Base-by-base conservation (phyloP, 352 stramenopile species). In the Pythium utonaiense region DNA sequence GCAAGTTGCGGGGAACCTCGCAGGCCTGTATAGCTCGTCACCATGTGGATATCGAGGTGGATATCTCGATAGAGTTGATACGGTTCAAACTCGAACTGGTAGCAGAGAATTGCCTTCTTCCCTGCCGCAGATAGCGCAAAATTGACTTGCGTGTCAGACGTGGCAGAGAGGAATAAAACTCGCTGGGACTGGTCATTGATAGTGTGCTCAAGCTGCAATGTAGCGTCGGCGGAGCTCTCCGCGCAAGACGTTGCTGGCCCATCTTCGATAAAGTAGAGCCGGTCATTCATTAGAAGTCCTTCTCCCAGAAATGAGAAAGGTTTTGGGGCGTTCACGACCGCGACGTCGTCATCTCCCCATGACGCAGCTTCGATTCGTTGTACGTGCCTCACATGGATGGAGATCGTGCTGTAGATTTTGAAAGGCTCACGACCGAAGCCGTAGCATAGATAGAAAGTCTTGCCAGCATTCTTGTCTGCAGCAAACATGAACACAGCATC, bases 371-470 rank as follows among this genome's bases (percentile, higher is more conserved):
- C 22, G 3, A 90, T 68, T 1, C 52, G 40, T 14, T 44, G 12
- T 6, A 90, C 53, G 31, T 86, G 64, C 13, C 77, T 80, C 9
- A 90, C 73, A 65, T 80, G 60, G 28, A 90, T 49, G 41, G 60
- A 65, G 6, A 87, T 66, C 0, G 31, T 33, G 3, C 73, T 60
- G 34, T 88, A 90, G 8, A 87, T 62, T 12, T 61, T 73, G 54
- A 74, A 90, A 3, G 80, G 80, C 19, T 90, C 78, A n/a, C 69
- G 71, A 6, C 75, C 80, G 58, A 88, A 90, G 42, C 86, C 82
- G 64, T 86, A 88, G 47, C 80, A 90, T 3, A 90, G 55, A 25
- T 65, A 83, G 33, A 80, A 90, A 0, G 56, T 80, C 12, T 82
- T 83, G 5, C 80, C 78, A 19, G 74, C 67, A 22, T 66, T 80